phyloP scores from a whole-genome alignment of 495 filamentous ascomycete species.

The Astrothelium macrocarpum region DNA sequence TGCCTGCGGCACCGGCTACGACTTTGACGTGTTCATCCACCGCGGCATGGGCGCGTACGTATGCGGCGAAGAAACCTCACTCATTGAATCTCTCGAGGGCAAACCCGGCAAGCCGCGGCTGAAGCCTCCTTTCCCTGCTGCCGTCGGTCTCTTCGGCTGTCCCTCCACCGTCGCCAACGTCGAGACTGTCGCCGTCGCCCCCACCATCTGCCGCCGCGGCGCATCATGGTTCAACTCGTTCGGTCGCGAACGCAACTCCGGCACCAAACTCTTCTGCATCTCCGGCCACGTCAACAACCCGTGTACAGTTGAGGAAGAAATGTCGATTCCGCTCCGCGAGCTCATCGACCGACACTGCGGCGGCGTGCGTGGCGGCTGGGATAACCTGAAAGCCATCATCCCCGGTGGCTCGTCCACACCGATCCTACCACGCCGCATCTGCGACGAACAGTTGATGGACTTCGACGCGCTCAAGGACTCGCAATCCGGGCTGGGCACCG shows the following conservation, averaged over 20 bases:
- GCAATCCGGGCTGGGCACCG: conserved; percentile 94
- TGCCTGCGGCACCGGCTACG: conserved; percentile 90
- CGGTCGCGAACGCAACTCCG: conserved; percentile 87
- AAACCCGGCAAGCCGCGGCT: conserved; percentile 97
- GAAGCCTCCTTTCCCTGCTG: conserved; percentile 96
- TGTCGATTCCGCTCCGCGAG: conserved; percentile 89
- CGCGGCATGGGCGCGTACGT: conserved; percentile 96
- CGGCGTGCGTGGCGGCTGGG: conserved; percentile 93
- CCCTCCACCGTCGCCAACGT: conserved; percentile 97
- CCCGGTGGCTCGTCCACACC: conserved; percentile 95
- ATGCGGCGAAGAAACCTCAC: conserved; percentile 92
- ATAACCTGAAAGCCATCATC: conserved; percentile 90
- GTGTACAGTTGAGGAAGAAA: conserved; percentile 95
- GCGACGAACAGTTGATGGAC: conserved; percentile 95
- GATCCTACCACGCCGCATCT: conserved; percentile 76
- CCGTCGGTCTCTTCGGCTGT: conserved; percentile 95
- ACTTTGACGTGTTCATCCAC: conserved; percentile 95
- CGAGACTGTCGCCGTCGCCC: conserved; percentile 90
- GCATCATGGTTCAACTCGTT: conserved; percentile 86
- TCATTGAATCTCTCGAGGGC: conserved; percentile 96
- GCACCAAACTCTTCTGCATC: conserved; percentile 98
- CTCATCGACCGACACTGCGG: conserved; percentile 97
- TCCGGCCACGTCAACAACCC: conserved; percentile 99
- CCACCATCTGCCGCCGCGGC: conserved; percentile 90
- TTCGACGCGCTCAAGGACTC: conserved; percentile 97